phyloP scores from a whole-genome alignment of 805 yeast species.

The Ogataea wickerhamii region DNA sequence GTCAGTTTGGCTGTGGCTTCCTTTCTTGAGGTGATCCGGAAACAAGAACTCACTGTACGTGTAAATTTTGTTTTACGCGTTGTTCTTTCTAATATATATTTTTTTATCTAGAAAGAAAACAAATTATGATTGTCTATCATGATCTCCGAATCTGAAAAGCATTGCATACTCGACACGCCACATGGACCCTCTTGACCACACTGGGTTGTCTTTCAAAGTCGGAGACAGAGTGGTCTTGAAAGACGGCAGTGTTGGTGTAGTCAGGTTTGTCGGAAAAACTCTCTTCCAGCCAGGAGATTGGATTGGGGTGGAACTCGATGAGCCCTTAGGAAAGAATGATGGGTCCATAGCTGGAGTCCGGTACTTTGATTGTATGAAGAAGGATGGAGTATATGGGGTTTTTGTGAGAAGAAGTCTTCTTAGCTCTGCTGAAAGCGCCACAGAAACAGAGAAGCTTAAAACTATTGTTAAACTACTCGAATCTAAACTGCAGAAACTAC shows the following conservation, averaged over 20 bases:
- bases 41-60: not conserved
- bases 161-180: too few species aligned
- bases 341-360: constrained; percentile 43
- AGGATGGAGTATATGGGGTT: constrained; percentile 39
- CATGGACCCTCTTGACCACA: too few species aligned
- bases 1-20: too few species aligned
- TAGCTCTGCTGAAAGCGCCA: constrained; percentile 3
- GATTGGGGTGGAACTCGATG: constrained; percentile 47
- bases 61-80: constrained; percentile 3
- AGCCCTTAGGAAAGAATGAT: constrained; percentile 43
- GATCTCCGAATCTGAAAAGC: too few species aligned
- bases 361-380: constrained; percentile 39
- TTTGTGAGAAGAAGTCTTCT: constrained; percentile 44
- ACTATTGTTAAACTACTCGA: constrained; percentile 44
- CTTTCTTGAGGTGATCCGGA: too few species aligned
- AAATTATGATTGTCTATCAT: too few species aligned
- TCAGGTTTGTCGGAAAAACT: constrained; percentile 51
- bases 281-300: constrained; percentile 58
- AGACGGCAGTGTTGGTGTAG: constrained; percentile 40
- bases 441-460: constrained; percentile 17
- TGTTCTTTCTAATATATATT: not conserved
- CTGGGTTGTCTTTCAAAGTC: constrained; percentile 3
- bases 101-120: not conserved
- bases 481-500: constrained; percentile 37
- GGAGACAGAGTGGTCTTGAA: constrained; percentile 34